phyloP scores from a whole-genome alignment of 2,329 filamentous ascomycete genomes.

The Xylariaceae sp. region DNA sequence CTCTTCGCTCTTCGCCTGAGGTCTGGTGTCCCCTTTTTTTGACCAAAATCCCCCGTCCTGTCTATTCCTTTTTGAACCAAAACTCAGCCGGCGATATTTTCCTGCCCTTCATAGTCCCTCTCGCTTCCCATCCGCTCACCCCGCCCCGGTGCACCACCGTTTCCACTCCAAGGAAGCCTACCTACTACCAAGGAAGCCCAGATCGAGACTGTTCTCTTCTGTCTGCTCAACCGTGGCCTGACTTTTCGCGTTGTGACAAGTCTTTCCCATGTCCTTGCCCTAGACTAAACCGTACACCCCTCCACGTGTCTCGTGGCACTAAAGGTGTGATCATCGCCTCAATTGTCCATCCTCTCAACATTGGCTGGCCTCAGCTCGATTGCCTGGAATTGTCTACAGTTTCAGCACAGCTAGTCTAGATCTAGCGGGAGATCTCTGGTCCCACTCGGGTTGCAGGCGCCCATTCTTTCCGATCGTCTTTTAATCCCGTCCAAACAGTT shows the following conservation, averaged over 20 bases:
- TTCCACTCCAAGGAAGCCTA: slow-evolving; percentile 15
- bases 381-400: slow-evolving; percentile 37
- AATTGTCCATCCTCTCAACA: slow-evolving; percentile 21
- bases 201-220: slow-evolving; percentile 16
- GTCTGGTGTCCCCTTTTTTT: slow-evolving; percentile 20
- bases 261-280: slow-evolving; percentile 28
- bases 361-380: slow-evolving; percentile 27
- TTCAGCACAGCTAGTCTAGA: slow-evolving; percentile 42
- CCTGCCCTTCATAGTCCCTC: slow-evolving; percentile 18
- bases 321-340: slow-evolving; percentile 22
- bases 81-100: slow-evolving; percentile 15
- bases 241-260: slow-evolving; percentile 19
- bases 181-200: slow-evolving; percentile 15
- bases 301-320: slow-evolving; percentile 30
- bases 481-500: neutral
- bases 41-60: slow-evolving; percentile 8
- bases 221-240: slow-evolving; percentile 18
- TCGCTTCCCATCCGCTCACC: slow-evolving; percentile 15
- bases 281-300: slow-evolving; percentile 24
- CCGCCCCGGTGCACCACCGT: slow-evolving; percentile 15
- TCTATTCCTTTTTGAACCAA: slow-evolving; percentile 23
- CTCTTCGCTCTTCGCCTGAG: slow-evolving; percentile 20
- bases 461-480: slow-evolving; percentile 34
- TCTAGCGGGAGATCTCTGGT: slow-evolving; percentile 38
- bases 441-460: slow-evolving; percentile 52